Base-by-base conservation (phyloP, 805 yeast species). In the Saccharomycopsis selenospora region DNA sequence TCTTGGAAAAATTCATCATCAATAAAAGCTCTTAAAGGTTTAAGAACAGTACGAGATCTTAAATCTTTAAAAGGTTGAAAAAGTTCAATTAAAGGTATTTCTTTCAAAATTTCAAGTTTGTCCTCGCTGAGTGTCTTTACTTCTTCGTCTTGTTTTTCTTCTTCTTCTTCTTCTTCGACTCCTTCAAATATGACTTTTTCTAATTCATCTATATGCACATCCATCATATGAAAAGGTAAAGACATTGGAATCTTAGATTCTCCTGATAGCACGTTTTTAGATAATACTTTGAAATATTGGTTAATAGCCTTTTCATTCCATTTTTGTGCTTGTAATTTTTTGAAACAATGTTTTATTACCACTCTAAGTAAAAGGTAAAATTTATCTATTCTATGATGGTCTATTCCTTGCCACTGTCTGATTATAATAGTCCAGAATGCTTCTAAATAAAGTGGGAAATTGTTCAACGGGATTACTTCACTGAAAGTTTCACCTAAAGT, bases 341-440 rank as follows among this genome's bases (percentile, higher is more conserved):
- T 71, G 56, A 93, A 70, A 56, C 76, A 79, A 58, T 79, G 82
- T 54, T 79, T 76, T 23, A 87, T 65, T 5, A 80, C 84, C 59
- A 89, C 74, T 71, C 99, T 80, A 54, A 90, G 75, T 56, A 93
- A 69, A 66, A 90, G 66, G 57, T 85, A 78, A 65, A 75, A 93
- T 67, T 93, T 93, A 66, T 93, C 96, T 47, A 90, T 62, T 67
- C 99, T 79, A 77, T 71, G 72, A 49, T 84, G 82, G 66, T 91
- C 98, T 47, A 93, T 75, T 5, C 72, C 70, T 46, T 78, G 73
- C 98, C 98, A 93, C 64, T 93, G 95, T 49, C 79, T 72, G 51
- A 75, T 69, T 58, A 89, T 76, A 14, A 91, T 76, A 24, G 66
- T 66, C 96, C 96, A 93, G 62, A 88, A 93, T 0, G 95, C 84